Base-by-base conservation (phyloP, 257 asterid genomes). In the Linderniella brevidens region DNA sequence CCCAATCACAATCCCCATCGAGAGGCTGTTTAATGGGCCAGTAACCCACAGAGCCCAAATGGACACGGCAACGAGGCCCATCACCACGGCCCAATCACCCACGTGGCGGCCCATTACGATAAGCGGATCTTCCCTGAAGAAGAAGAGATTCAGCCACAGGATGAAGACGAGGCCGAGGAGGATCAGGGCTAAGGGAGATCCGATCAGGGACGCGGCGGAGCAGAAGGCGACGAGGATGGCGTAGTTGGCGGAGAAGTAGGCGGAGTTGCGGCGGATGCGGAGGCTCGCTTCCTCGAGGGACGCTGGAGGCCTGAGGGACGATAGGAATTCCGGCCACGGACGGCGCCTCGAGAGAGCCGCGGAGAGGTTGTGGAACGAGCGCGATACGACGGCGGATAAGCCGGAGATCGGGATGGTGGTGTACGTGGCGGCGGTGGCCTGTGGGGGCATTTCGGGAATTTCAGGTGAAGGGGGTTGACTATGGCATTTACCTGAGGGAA, bases 81-180 rank as follows among this genome's bases (percentile, higher is more conserved):
- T 18, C 37, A 69, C 64, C 18, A 82, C 82, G 16, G 54, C 54
- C 64, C 67, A 55, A 25, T 86, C 86, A 54, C 71, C 64, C 13
- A 82, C 68, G 12, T 64, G 68, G 54, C 41, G 68, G 15, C 84
- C 94, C 71, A 66, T 58, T 11, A 82, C 37, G 49, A 72, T 13
- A 65, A 86, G 35, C 19, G 93, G 96, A 55, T 72, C 96, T 48
- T 82, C 92, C 0, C 94, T 73, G 45, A 80, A 82, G 52, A 82
- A 76, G 54, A 66, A 56, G 42, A 82, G 68, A 17, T 79, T 59
- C 55, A 86, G 56, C 94, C 96, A 82, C 2, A 71, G 60, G 32
- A 67, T 61, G 55, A 61, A 76, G 4, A 79, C 64, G 57, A 64
- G 55, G 1, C 65, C 69, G 49, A 68, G 13, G 17, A 64, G n/a